Conservation (phyloP, 768 basidiomycete genomes). For the Astraeus odoratus region DNA sequence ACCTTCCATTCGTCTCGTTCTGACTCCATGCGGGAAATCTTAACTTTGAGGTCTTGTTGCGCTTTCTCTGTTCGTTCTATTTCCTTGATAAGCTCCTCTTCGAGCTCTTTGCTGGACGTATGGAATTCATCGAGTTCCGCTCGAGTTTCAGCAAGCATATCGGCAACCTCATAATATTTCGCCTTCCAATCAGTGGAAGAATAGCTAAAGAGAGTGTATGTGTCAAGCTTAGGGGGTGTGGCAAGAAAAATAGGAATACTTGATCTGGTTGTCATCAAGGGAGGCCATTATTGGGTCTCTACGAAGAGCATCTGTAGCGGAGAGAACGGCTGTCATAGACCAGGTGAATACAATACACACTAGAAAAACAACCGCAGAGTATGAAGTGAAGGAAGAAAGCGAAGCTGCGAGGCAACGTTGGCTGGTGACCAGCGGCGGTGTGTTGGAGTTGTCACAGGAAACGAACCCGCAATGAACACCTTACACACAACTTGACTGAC, state of each 20-base stretch:
- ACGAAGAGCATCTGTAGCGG: slow-evolving; percentile 50
- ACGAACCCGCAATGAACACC: too few species aligned
- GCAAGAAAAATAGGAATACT: slow-evolving; percentile 32
- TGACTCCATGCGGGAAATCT: slow-evolving; percentile 58
- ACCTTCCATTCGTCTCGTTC: slow-evolving; percentile 96
- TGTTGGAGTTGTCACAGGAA: too few species aligned
- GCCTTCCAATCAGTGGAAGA: slow-evolving; percentile 64
- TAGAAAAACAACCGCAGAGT: slow-evolving; percentile 17
- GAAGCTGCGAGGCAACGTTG: too few species aligned
- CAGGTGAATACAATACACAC: slow-evolving; percentile 16
- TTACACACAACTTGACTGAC: too few species aligned
- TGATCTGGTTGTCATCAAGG: slow-evolving; percentile 58
- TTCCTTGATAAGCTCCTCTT: slow-evolving; percentile 90
- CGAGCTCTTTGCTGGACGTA: slow-evolving; percentile 81
- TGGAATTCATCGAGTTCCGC: slow-evolving; percentile 85
- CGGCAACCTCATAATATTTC: slow-evolving; percentile 76
- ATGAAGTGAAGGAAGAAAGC: too few species aligned
- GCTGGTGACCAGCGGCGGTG: too few species aligned
- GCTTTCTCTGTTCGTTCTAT: slow-evolving; percentile 82
- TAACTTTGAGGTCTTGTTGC: slow-evolving; percentile 72
- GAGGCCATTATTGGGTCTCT: slow-evolving; percentile 52
- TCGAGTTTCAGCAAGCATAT: slow-evolving; percentile 79
- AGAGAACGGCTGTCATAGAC: slow-evolving; percentile 60
- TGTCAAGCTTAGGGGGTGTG: slow-evolving; percentile 11
- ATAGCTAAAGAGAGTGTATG: slow-evolving; percentile 37